These are phyloP conservation scores for Eucalyptus sp. DNA, from an alignment of 345 rosid species.

Conservation along the genomic window DNA sequence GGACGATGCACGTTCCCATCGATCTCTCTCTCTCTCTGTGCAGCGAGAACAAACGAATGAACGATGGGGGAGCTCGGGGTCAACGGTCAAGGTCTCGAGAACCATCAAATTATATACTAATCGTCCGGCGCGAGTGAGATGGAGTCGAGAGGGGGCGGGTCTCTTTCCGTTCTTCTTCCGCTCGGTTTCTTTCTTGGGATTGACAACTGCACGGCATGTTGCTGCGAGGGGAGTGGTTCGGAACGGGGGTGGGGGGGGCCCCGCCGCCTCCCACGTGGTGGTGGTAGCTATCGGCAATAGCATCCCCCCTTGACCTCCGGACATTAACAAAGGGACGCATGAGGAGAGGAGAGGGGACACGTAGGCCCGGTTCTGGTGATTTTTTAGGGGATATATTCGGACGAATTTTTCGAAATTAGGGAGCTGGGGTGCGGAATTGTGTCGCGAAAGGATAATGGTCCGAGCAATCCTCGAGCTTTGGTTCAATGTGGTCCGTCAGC, in stretches of 20 bases:
- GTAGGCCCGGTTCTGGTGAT: not conserved
- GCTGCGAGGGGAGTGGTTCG: not conserved
- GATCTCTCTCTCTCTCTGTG: not conserved
- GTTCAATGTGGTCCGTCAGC: fast-evolving
- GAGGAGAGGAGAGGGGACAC: not conserved
- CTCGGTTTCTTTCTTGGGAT: not conserved
- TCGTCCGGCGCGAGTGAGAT: not conserved
- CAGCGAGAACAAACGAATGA: not conserved
- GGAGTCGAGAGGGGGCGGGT: not conserved
- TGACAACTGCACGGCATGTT: not conserved
- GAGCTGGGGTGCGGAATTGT: not conserved
- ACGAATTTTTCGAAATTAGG: not conserved
- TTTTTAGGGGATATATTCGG: not conserved
- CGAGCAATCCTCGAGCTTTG: not conserved
- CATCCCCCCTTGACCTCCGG: not conserved
- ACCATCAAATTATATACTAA: not conserved
- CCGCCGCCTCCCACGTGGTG: not conserved
- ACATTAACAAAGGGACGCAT: not conserved
- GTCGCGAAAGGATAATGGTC: no score
- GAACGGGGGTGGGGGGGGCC: not conserved
- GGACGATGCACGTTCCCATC: not conserved
- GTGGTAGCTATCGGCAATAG: not conserved
- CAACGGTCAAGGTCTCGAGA: not conserved
- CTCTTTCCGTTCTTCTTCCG: not conserved
- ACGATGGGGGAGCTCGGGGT: not conserved